A percentile compares a stretch with the other conserved stretches of the same genome.
These are phyloP conservation scores for Sclerotiophoma versabilis DNA, from an alignment of 2,329 filamentous ascomycete genomes.

Conservation along the genomic window DNA sequence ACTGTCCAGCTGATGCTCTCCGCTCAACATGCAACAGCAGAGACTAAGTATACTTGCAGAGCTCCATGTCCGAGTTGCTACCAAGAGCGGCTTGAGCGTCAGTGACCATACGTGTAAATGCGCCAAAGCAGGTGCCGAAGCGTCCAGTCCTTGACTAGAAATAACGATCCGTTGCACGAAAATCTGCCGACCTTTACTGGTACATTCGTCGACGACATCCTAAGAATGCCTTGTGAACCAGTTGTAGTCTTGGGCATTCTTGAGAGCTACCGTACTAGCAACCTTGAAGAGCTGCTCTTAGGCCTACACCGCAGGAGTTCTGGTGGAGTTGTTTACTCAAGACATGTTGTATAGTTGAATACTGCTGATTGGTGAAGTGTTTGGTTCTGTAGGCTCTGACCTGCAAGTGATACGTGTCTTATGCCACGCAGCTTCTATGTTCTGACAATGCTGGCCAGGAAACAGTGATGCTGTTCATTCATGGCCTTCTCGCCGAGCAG, in stretches of 20 bases:
- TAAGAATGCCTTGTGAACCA: constrained; percentile 8
- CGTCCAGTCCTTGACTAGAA: neutral
- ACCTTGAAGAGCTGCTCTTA: neutral
- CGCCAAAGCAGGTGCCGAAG: neutral
- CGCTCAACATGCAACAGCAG: neutral
- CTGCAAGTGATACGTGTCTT: neutral
- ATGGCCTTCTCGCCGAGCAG: neutral
- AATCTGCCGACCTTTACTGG: neutral
- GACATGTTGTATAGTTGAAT: neutral
- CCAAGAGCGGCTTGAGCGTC: neutral
- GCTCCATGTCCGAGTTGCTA: neutral
- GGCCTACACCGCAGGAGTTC: neutral
- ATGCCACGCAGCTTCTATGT: neutral
- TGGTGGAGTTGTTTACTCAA: neutral
- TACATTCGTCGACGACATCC: constrained; percentile 1
- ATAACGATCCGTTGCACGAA: neutral
- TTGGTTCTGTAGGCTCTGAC: neutral
- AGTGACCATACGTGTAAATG: neutral
- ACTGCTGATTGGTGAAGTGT: neutral
- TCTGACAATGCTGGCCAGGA: neutral
- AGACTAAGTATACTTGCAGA: neutral
- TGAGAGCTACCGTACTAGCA: neutral
- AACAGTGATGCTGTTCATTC: neutral
- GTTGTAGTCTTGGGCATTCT: neutral
- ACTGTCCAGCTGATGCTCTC: neutral